phyloP scores from a whole-genome alignment of 1,284 basidiomycete genomes.

The Moesziomyces globuligerus region DNA sequence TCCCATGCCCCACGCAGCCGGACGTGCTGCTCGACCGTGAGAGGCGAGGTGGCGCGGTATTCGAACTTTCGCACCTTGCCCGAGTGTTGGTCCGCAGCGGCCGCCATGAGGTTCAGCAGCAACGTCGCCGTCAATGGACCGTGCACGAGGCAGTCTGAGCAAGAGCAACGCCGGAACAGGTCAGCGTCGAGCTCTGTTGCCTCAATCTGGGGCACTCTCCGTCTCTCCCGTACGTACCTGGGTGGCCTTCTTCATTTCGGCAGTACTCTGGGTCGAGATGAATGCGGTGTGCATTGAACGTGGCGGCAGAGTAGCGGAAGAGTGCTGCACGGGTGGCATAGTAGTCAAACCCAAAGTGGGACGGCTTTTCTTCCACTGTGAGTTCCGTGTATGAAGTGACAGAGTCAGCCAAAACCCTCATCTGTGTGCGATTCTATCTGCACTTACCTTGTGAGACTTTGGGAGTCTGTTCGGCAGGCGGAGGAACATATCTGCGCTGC shows the following conservation, averaged over 20 bases:
- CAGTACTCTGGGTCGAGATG: slow-evolving; percentile 60
- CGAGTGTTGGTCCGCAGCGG: slow-evolving; percentile 2
- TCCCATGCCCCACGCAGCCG: slow-evolving; percentile 37
- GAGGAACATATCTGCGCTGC: slow-evolving; percentile 20
- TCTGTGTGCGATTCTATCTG: not conserved
- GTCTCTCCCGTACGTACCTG: slow-evolving; percentile 24
- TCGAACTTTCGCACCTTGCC: slow-evolving; percentile 28
- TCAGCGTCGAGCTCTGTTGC: not conserved
- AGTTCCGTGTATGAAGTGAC: not conserved
- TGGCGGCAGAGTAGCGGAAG: slow-evolving; percentile 63
- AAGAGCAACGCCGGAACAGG: not conserved
- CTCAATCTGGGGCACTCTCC: not conserved
- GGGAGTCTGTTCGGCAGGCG: slow-evolving; percentile 6
- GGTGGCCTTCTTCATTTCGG: slow-evolving; percentile 55
- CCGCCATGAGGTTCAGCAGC: slow-evolving; percentile 32
- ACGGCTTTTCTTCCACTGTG: slow-evolving; percentile 31
- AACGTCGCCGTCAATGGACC: slow-evolving; percentile 54
- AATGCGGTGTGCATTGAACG: slow-evolving; percentile 63
- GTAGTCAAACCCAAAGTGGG: slow-evolving; percentile 46
- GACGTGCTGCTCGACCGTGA: slow-evolving; percentile 36
- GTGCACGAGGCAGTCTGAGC: slow-evolving; percentile 50
- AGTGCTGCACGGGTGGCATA: slow-evolving; percentile 46
- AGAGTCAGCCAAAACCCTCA: not conserved
- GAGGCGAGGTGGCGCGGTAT: slow-evolving; percentile 49
- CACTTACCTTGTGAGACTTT: slow-evolving; percentile 19